A percentile compares a stretch with the other conserved stretches of the same genome.
These are phyloP conservation scores for Hypoxylon sp. DNA, from an alignment of 2,329 filamentous ascomycete genomes.

Conservation along the genomic window DNA sequence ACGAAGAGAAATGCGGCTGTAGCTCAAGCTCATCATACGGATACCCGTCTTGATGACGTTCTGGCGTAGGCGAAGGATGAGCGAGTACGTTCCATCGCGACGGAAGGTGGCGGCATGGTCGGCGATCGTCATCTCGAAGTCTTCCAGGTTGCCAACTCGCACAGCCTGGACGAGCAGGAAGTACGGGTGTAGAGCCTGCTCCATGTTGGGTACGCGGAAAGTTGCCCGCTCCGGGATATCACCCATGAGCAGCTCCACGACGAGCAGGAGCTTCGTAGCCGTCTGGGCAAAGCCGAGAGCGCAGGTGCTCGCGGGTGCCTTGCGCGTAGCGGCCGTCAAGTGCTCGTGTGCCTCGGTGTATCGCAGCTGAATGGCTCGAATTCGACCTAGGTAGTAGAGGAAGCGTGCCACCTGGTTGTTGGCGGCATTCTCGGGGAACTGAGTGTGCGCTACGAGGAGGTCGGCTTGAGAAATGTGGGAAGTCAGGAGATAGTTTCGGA, in stretches of 20 bases:
- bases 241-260: conserved; percentile 97
- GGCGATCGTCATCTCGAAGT: conserved; percentile 87
- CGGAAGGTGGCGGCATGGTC: conserved; percentile 85
- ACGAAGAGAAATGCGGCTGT: conserved; percentile 94
- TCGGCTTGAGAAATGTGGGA: conserved; percentile 98
- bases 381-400: conserved; percentile 95
- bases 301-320: conserved; percentile 88
- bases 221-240: conserved; percentile 95
- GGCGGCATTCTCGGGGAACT: conserved; percentile 91
- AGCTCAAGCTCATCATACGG: conserved; percentile 98
- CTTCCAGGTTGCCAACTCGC: conserved; percentile 92
- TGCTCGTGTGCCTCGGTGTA: conserved; percentile 98
- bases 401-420: conserved; percentile 99
- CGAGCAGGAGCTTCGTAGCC: conserved; percentile 93
- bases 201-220: conserved; percentile 88
- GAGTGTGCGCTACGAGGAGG: conserved; percentile 91
- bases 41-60: conserved; percentile 99
- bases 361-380: conserved; percentile 92
- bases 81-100: conserved; percentile 91
- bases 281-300: conserved; percentile 96
- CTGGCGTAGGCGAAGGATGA: conserved; percentile 92
- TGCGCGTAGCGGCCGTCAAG: conserved; percentile 89
- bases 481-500: conserved; percentile 94
- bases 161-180: conserved; percentile 94
- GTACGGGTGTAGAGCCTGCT: conserved; percentile 89